A percentile compares a stretch with the other conserved stretches of the same genome.
Evolutionary conservation across 176 grass and related monocot species (phyloP).

Genomic region (Ananas comosus): DNA sequence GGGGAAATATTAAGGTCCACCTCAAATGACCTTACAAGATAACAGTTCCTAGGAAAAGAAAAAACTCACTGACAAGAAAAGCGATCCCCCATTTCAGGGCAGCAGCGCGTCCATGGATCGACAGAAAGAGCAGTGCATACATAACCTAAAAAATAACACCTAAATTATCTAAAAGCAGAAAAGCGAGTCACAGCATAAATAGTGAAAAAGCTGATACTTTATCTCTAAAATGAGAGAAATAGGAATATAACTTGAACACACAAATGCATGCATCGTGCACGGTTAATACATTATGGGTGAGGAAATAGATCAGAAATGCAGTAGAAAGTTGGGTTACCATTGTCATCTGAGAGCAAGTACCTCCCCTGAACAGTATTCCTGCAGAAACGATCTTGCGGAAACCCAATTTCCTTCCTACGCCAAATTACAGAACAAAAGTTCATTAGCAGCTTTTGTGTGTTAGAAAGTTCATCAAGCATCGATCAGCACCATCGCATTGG

Average conservation of each 20-base stretch:
- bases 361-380: slow-evolving; percentile 78
- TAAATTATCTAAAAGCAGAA: neutral
- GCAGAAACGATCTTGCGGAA: slow-evolving; percentile 37
- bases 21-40: neutral
- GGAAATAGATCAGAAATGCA: too few relatives aligned
- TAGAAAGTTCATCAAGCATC: neutral
- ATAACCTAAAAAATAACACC: slow-evolving; percentile 49
- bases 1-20: slow-evolving; percentile 14
- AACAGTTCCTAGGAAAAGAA: slow-evolving; percentile 1
- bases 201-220: neutral
- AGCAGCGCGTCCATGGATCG: slow-evolving; percentile 59
- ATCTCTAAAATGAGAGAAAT: neutral
- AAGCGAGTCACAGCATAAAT: too few relatives aligned
- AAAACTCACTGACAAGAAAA: slow-evolving; percentile 93
- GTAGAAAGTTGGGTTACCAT: slow-evolving; percentile 37
- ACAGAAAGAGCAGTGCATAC: slow-evolving; percentile 70
- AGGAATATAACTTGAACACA: neutral
- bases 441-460: neutral
- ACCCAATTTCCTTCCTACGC: slow-evolving; percentile 63
- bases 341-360: slow-evolving; percentile 79
- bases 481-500: too few relatives aligned
- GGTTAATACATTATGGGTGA: neutral
- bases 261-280: neutral
- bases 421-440: slow-evolving; percentile 6
- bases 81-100: slow-evolving; percentile 39